A percentile compares a stretch with the other conserved stretches of the same genome.
Evolutionary conservation across 192 early-diverging fungal species (phyloP).

Genomic region (Backusella morwellensis): DNA sequence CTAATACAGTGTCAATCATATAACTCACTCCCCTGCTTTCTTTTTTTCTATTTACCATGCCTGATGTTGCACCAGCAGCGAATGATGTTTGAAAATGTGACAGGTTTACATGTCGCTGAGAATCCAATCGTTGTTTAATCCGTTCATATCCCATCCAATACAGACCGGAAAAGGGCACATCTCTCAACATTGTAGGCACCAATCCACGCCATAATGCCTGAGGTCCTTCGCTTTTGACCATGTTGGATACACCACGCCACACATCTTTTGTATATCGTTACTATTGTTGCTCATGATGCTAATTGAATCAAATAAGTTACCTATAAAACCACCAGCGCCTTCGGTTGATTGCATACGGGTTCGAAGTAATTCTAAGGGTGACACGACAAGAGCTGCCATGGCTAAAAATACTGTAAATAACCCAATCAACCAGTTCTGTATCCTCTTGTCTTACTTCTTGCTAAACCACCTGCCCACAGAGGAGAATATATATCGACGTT

Average conservation of each 20-base stretch:
- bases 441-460: slow-evolving; percentile 56
- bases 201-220: slow-evolving; percentile 84
- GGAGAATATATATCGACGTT: slow-evolving; percentile 60
- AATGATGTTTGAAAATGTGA: slow-evolving; percentile 72
- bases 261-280: slow-evolving; percentile 31
- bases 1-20: slow-evolving; percentile 28
- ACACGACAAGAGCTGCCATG: slow-evolving; percentile 74
- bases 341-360: slow-evolving; percentile 86
- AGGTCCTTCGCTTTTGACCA: slow-evolving; percentile 59
- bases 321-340: slow-evolving; percentile 53
- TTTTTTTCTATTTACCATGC: slow-evolving; percentile 53
- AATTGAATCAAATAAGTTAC: not conserved
- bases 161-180: slow-evolving; percentile 94
- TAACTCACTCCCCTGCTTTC: not conserved
- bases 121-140: slow-evolving; percentile 51
- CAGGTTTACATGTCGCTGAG: slow-evolving; percentile 11
- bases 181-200: slow-evolving; percentile 88
- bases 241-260: slow-evolving; percentile 53
- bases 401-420: slow-evolving; percentile 38
- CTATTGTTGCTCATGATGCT: not conserved
- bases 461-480: slow-evolving; percentile 71
- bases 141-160: slow-evolving; percentile 92
- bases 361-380: slow-evolving; percentile 88
- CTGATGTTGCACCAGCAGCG: slow-evolving; percentile 78
- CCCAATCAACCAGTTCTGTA: not conserved